These are phyloP conservation scores for Tuber calosporum DNA, from an alignment of 495 filamentous ascomycete genomes.

Conservation along the genomic window DNA sequence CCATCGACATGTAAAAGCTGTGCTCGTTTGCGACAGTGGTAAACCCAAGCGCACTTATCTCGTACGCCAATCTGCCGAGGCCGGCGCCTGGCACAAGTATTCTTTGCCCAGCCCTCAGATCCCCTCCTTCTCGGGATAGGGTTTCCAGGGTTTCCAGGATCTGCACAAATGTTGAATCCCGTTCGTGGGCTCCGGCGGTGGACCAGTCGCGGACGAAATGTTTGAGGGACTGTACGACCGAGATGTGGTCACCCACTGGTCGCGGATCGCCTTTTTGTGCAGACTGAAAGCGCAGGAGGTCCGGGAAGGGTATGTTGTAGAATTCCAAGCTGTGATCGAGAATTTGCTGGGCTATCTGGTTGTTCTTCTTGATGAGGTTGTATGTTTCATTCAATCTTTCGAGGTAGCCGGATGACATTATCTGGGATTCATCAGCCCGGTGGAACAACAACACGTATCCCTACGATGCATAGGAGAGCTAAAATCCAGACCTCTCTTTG, in stretches of 20 bases:
- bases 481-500: conserved; percentile 37
- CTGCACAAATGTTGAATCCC: conserved; percentile 43
- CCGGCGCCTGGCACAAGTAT: conserved; percentile 47
- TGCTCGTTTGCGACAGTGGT: conserved; percentile 47
- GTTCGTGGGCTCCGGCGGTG: conserved; percentile 43
- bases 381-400: conserved; percentile 37
- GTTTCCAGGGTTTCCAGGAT: conserved; percentile 40
- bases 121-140: conserved; percentile 19
- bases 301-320: conserved; percentile 39
- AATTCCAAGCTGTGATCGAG: conserved; percentile 36
- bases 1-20: conserved; percentile 46
- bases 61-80: conserved; percentile 46
- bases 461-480: conserved; percentile 3
- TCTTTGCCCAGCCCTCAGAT: conserved; percentile 21
- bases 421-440: conserved; percentile 8
- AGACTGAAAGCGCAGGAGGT: conserved; percentile 39
- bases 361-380: conserved; percentile 35
- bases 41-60: conserved; percentile 44
- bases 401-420: conserved; percentile 21
- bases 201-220: conserved; percentile 50
- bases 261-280: conserved; percentile 27
- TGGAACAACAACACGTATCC: background rate
- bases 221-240: conserved; percentile 46
- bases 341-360: conserved; percentile 38
- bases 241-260: conserved; percentile 38